Evolutionary conservation across 441 rosid genomes (phyloP), one percentile per base, ranked within the genome.

Genomic region (Brassica hybrid): DNA sequence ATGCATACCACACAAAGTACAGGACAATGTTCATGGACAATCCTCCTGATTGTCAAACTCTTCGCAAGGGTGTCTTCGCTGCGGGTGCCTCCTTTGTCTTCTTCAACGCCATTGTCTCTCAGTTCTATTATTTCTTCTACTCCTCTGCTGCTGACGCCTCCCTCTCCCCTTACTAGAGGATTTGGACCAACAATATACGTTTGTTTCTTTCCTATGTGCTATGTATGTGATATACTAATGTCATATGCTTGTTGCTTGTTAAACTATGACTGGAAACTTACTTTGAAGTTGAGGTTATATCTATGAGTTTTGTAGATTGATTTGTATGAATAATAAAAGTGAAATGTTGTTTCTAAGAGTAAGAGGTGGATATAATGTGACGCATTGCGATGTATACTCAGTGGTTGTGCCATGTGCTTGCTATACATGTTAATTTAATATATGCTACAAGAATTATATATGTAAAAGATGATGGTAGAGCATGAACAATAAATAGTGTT

Each of bases 1-100:
- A 92, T 61, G 94, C 97, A 2, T 89, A 92, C 82, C 90, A 86
- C 77, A 88, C 92, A 75, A 90, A 83, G 74, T 88, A 85, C 84
- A 79, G 89, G 84, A 89, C 91, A 32, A 73, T 85, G 59, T 83
- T 86, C 71, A 73, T 80, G 65, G 88, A 84, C 67, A 73, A 76
- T 48, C 89, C 88, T 76, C 88, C 84, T n/a, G 81, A 86, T 16
- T 90, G 96, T 60, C 83, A 86, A 52, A 88, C 90, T 2, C 74
- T 89, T 75, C 85, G 93, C 66, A 83, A 85, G 50, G 95, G 95
- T 0, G 95, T 88, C 59, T 90, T 92, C 2, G 92, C 67, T 0
- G 92, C 92, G 0, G 92, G 92, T 0, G 97, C 95, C 5, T 87
- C 91, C 43, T 89, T 90, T 34, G 67, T 83, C 67, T 81, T 92